Evolutionary conservation across 371 early-diverging fungal genomes (phyloP), one percentile per base, ranked within the genome.

Genomic region (Fennellomyces sp.): DNA sequence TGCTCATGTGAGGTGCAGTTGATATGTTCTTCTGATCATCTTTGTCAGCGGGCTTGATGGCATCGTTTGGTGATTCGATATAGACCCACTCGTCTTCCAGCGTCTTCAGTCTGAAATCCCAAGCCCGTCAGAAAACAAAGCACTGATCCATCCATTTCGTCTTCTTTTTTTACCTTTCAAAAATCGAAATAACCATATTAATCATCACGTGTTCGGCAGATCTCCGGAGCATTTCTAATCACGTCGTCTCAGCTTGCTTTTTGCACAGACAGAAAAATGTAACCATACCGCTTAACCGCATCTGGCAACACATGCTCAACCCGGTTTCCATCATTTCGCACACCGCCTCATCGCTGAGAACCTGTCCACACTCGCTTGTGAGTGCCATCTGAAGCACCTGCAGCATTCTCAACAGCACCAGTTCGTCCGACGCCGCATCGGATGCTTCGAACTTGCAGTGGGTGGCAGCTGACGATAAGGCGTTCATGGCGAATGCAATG

Each of bases 291-390:
- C 90, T 93, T 27, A 96, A 68, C 47, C 96, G 81, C 72, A 90
- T 88, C 75, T 95, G 96, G 72, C 95, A 97, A 73, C 94, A 92
- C 92, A 98, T 95, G 68, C 94, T 93, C 36, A 97, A 86, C 2
- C 92, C 95, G 4, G 95, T 94, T 73, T 98, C 98, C 73, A 97
- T 90, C 87, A 97, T 94, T 60, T 92, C 95, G 69, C 98, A 98
- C 5, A 97, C 88, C 13, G 92, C 91, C 65, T 92, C 93, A 67
- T 98, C 98, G 50, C 90, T 90, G 31, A 98, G 68, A 6, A 80
- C 77, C 48, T 73, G 73, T 12, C 91, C 88, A 56, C 88, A 85
- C 23, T 81, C 82, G 48, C 87, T 85, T n/a, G 84, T 85, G 59
- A 84, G 79, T 27, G 84, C 83, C 72, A 79, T 81, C 68, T 91